Base-by-base conservation (phyloP, 306 rosid genomes). In the Benincasa hispida region DNA sequence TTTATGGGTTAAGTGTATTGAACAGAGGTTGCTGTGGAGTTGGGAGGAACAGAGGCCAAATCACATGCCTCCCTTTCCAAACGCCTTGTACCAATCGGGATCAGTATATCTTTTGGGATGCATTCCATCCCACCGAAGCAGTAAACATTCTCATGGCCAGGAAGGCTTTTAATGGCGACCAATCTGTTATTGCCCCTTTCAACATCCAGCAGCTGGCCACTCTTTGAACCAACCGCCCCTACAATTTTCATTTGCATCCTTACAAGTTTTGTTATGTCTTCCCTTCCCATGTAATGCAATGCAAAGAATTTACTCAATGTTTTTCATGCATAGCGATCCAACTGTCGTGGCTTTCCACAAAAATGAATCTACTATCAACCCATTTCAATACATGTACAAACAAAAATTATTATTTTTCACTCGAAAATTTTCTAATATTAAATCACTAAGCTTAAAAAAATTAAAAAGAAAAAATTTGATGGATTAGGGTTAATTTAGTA, bases 41-140 rank as follows among this genome's bases (percentile, higher is more conserved):
- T 39, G 98, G 98, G 51, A 75, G 96, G 59, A 93, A 93, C 80
- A 84, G 94, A 56, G 97, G 97, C 35, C 98, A 94, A 84, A 82
- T 91, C 4, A 94, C 98, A 42, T 91, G 96, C 79, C 92, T 91
- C 27, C 98, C 98, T 1, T 76, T 86, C 78, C 94, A 89, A 79
- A 91, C 89, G 3, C 96, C 98, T 5, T 91, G 97, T 69, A 76
- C 84, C 1, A 85, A 91, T 72, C 79, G 98, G 77, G 81, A 80
- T 27, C 86, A 84, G 66, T 93, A 91, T 24, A 83, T 91, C 32
- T 93, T 91, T 76, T 91, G 97, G 97, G 98, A 93, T 83, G 98
- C 98, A 55, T 93, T 90, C 66, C 98, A 91, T 81, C 97, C 98
- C 58, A 93, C 97, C 0, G 87, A 82, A 78, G 97, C 97, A 55